A percentile compares a stretch with the other conserved stretches of the same genome.
phyloP scores from a whole-genome alignment of 2,329 filamentous ascomycete genomes.

The Trichoderma atrobrunneum region DNA sequence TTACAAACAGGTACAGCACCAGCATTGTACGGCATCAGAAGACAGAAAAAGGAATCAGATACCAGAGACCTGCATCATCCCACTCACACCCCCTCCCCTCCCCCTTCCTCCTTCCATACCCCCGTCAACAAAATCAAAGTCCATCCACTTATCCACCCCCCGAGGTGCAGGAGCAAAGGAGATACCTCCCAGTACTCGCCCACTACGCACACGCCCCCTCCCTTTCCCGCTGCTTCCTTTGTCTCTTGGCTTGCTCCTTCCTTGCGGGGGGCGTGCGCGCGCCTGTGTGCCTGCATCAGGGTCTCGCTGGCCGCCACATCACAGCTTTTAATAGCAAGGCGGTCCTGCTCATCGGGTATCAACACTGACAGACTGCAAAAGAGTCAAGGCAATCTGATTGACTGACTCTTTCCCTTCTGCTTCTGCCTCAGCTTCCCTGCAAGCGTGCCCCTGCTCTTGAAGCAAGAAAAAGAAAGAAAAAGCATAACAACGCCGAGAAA shows the following conservation, averaged over 20 bases:
- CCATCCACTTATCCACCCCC: neutral
- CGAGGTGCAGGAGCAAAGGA: neutral
- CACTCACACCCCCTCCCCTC: neutral
- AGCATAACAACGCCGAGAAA: neutral
- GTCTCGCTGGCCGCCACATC: slow-evolving; percentile 22
- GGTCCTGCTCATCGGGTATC: slow-evolving; percentile 23
- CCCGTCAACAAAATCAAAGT: neutral
- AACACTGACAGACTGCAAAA: slow-evolving; percentile 13
- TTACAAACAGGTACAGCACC: neutral
- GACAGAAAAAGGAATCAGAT: neutral
- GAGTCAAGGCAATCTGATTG: neutral
- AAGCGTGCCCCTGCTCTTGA: neutral
- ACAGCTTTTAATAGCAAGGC: slow-evolving; percentile 18
- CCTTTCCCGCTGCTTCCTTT: slow-evolving; percentile 12
- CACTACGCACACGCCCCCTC: slow-evolving; percentile 5
- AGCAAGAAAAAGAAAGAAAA: neutral
- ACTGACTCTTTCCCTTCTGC: neutral
- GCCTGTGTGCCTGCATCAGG: slow-evolving; percentile 22
- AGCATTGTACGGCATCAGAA: neutral
- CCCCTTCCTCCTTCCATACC: neutral
- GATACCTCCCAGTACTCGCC: neutral
- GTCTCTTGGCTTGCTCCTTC: slow-evolving; percentile 10
- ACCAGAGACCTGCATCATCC: neutral
- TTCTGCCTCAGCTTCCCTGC: neutral
- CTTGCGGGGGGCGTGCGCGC: slow-evolving; percentile 20